phyloP scores from a whole-genome alignment of 257 asterid genomes.

The Penstemon davidsonii region DNA sequence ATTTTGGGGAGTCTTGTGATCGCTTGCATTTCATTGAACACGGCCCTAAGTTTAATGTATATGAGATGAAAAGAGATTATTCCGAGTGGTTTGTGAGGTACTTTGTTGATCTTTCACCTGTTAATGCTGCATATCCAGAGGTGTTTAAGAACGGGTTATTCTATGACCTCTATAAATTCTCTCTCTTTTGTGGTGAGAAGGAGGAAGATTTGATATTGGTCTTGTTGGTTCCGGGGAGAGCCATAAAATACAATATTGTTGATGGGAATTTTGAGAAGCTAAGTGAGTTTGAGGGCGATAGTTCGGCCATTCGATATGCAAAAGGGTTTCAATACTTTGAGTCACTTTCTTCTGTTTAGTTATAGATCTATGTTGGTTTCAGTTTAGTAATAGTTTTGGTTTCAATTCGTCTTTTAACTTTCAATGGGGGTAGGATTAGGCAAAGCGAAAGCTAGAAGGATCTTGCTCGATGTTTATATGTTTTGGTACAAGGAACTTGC shows the following conservation, averaged over 20 bases:
- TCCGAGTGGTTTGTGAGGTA: conserved; percentile 37
- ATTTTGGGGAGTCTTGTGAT: conserved; percentile 34
- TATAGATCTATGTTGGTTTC: no score
- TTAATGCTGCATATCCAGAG: conserved; percentile 12
- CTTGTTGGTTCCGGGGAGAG: conserved; percentile 12
- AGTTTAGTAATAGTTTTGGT: no score
- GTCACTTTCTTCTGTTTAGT: no score
- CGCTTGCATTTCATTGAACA: conserved; percentile 30
- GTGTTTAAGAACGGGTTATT: not conserved
- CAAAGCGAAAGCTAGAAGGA: no score
- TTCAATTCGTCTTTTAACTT: no score
- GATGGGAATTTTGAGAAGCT: conserved; percentile 9
- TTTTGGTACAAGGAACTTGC: no score
- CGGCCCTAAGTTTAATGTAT: conserved; percentile 16
- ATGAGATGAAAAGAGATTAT: conserved; percentile 32
- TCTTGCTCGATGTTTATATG: no score
- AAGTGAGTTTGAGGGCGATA: no score
- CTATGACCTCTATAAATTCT: not conserved
- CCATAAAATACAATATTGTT: conserved; percentile 3
- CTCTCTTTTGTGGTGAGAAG: not conserved
- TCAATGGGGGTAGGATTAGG: no score
- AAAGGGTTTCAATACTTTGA: no score
- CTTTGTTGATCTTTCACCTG: conserved; percentile 17
- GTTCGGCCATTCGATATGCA: no score
- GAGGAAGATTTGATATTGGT: conserved; percentile 11